These are phyloP conservation scores for Rhytidhysteron rufulum DNA, from an alignment of 2,329 filamentous ascomycete species.

Conservation along the genomic window DNA sequence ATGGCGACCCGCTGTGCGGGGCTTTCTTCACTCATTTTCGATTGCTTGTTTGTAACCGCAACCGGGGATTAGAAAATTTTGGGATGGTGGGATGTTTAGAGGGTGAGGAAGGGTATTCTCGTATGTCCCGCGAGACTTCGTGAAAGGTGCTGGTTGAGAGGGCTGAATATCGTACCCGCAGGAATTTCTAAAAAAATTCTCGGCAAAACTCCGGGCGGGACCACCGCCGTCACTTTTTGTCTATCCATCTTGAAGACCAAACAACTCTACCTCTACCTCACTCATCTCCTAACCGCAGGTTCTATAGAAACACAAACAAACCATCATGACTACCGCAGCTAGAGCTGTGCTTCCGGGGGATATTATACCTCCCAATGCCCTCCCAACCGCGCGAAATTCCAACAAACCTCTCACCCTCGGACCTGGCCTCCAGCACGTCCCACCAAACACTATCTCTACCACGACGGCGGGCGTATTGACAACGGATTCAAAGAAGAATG, in stretches of 20 bases:
- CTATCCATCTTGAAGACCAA: too few species aligned
- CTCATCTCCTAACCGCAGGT: conserved; percentile 7
- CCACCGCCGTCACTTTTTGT: too few species aligned
- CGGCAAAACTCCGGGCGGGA: conserved; percentile 2
- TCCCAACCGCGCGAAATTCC: conserved; percentile 64
- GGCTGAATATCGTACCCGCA: conserved; percentile 1
- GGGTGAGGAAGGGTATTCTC: too few species aligned
- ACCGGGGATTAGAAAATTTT: too few species aligned
- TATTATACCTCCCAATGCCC: conserved; percentile 58
- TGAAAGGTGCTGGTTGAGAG: too few species aligned
- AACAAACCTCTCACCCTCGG: conserved; percentile 71
- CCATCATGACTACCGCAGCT: conserved; percentile 51
- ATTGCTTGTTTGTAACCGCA: too few species aligned
- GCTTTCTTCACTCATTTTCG: conserved; percentile 50
- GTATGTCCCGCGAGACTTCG: too few species aligned
- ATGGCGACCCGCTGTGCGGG: conserved; percentile 65
- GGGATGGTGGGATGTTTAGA: too few species aligned
- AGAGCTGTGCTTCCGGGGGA: conserved; percentile 82
- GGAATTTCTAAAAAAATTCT: neutral
- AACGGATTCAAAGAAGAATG: conserved; percentile 68
- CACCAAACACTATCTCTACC: conserved; percentile 68
- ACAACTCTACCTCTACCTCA: too few species aligned
- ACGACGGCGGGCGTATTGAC: conserved; percentile 65
- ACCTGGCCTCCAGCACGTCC: conserved; percentile 77
- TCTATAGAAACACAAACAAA: neutral